Evolutionary conservation across 75 land plant species (phyloP).

Genomic region (Selaginella moellendorffii): DNA sequence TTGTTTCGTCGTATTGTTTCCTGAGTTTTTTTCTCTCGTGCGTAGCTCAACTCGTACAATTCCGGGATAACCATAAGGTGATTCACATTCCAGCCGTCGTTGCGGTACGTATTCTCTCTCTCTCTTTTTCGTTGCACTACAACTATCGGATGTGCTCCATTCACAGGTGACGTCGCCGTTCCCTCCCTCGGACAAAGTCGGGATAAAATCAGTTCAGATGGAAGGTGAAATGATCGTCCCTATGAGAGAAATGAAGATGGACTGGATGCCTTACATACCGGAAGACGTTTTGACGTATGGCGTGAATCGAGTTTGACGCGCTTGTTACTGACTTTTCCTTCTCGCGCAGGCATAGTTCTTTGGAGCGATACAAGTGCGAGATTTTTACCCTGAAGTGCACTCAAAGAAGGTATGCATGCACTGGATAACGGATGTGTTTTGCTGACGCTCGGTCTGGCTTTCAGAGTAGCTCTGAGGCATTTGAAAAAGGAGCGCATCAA

Average conservation of each 20-base stretch:
- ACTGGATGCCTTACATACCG: conserved; percentile 92
- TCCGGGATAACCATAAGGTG: conserved; percentile 41
- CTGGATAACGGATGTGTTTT: background rate
- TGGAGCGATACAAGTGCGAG: conserved; percentile 62
- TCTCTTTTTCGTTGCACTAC: too few species aligned
- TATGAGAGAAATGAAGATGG: conserved; percentile 98
- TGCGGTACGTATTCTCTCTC: conserved; percentile 40
- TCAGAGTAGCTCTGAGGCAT: conserved; percentile 76
- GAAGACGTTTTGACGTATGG: conserved; percentile 21
- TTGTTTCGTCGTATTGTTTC: conserved; percentile 2
- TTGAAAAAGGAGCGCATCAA: conserved; percentile 78
- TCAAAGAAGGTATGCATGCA: conserved; percentile 53
- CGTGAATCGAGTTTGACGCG: background rate
- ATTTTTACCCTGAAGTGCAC: conserved; percentile 81
- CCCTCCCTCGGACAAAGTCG: conserved; percentile 96
- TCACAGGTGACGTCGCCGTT: conserved; percentile 73
- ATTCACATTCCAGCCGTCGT: conserved; percentile 77
- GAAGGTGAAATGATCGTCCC: conserved; percentile 79
- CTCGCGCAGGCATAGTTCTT: conserved; percentile 43
- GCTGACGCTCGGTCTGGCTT: conserved; percentile 2
- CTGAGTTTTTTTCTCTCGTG: background rate
- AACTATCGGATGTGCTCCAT: conserved; percentile 7
- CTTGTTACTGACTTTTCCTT: background rate
- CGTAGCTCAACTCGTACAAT: conserved; percentile 72
- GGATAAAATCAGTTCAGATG: conserved; percentile 91